Evolutionary conservation across 2,329 filamentous ascomycete species (phyloP), one percentile per base, ranked within the genome.

Genomic region (Diaporthe ilicicola): DNA sequence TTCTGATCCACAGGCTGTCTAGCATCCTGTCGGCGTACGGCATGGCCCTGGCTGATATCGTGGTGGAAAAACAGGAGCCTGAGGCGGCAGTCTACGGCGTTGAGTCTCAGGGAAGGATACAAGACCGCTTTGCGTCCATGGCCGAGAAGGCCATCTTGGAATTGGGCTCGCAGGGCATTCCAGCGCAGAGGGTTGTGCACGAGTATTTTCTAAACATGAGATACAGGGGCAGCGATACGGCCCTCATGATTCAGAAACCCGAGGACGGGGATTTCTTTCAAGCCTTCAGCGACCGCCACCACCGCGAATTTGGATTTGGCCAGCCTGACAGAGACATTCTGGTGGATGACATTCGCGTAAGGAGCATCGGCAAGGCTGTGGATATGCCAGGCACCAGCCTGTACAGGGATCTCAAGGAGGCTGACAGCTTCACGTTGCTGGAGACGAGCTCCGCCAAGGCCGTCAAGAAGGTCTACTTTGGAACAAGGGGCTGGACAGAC

Each of bases 121-220:
- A 90, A 74, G 82, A 82, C 37, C 95, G 94, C 80, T 92, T 97
- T 86, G 84, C 89, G 19, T 91, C 93, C 54, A 84, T 97, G 42
- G 94, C 92, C 81, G 84, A 88, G 34, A 93, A 91, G 77, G 94
- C 93, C 0, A 86, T 83, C 0, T 82, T 84, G 15, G 88, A 89
- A 1, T 82, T 97, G 5, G 84, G 84, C 42, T 90, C 91, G 3
- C 94, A 97, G 80, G 94, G 94, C 0, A 97, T 97, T 77, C 83
- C 86, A 1, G 87, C 91, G 27, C 82, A 88, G 2, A 89, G 92
- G 19, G 92, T 97, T n/a, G 85, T 89, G 0, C 95, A 94, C 75
- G 94, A 97, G 78, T 92, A 95, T 77, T 97, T 97, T 76, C 88
- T 97, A 69, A 97, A 97, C 77, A 93, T 97, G 90, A 87, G 94